phyloP scores from a whole-genome alignment of 208 protist genomes.

The Acanthamoeba divionensis region DNA sequence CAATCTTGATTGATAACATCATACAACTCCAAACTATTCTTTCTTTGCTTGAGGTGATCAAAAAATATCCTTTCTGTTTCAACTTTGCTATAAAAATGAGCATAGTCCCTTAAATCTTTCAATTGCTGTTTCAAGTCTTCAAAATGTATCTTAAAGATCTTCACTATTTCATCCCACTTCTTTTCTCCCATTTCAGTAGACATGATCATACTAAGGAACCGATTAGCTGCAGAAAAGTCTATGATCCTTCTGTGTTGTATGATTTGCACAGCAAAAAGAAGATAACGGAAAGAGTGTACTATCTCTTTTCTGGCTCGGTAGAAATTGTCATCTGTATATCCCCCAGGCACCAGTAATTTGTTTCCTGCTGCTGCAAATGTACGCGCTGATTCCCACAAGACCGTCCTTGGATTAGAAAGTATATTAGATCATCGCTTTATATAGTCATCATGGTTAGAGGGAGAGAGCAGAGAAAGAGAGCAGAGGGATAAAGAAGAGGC shows the following conservation, averaged over 20 bases:
- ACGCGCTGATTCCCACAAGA: conserved; percentile 5
- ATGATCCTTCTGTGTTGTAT: background rate
- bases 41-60: background rate
- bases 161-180: background rate
- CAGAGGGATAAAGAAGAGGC: background rate
- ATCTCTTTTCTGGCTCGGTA: conserved; percentile 13
- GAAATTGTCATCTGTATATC: conserved; percentile 3
- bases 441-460: background rate
- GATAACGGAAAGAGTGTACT: conserved; percentile 25
- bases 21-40: background rate
- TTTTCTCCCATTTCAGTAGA: background rate
- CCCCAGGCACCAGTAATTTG: background rate
- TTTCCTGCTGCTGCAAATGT: conserved; percentile 11
- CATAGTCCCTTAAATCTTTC: background rate
- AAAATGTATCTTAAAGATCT: background rate
- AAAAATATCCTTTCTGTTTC: conserved; percentile 17
- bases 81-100: background rate
- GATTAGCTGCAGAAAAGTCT: background rate
- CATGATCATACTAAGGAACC: background rate
- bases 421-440: background rate
- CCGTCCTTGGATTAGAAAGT: background rate
- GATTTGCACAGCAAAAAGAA: conserved; percentile 38
- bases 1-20: background rate
- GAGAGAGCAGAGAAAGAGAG: background rate
- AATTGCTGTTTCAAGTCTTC: background rate